Evolutionary conservation across 2,329 filamentous ascomycete genomes (phyloP), one percentile per base, ranked within the genome.

Genomic region (Hymenoscyphus infarciens): DNA sequence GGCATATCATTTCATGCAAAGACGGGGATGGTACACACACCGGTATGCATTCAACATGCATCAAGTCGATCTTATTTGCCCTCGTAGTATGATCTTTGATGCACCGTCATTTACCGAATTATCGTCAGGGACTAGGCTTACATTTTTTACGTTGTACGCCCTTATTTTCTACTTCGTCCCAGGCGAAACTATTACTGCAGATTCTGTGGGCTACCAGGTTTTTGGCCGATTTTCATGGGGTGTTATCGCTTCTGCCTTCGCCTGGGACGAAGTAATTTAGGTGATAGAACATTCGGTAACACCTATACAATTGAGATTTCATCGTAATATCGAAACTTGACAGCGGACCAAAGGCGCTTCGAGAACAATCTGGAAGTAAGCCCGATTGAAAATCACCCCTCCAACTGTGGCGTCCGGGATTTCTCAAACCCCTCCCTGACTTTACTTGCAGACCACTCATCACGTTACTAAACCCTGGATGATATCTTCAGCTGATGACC

Each of bases 281-380:
- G 6, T 19, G 16, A 19, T 22, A n/a, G 7, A 7, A 45, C 13
- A 42, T 6, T 16, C 38, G 38, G 38, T 16, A n/a, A 42, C 38
- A 42, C 38, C 38, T 16, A 5, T n/a, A 42, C 33, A 35, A 8
- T 15, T 15, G 13, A 15, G 38, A 19, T n/a, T 19, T 45, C 42
- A 19, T 45, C 3, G n/a, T 4, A 45, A 45, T 45, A 5, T 45
- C 16, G 42, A 22, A 49, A 22, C 42, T 19, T 22, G 42, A 11
- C n/a, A 22, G 19, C 39, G 39, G 39, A 42, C 39, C 39, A 42
- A n/a, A 22, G 16, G 16, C n/a, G 7, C 42, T 49, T 49, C 42
- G 42, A 49, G 42, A 49, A 49, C 16, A 22, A 49, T 49, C 42
- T 49, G 42, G 42, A 49, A 42, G 39, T 42, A 49, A 49, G n/a